These are phyloP conservation scores for Coemansia sp. DNA, from an alignment of 192 early-diverging fungal species.

Conservation along the genomic window DNA sequence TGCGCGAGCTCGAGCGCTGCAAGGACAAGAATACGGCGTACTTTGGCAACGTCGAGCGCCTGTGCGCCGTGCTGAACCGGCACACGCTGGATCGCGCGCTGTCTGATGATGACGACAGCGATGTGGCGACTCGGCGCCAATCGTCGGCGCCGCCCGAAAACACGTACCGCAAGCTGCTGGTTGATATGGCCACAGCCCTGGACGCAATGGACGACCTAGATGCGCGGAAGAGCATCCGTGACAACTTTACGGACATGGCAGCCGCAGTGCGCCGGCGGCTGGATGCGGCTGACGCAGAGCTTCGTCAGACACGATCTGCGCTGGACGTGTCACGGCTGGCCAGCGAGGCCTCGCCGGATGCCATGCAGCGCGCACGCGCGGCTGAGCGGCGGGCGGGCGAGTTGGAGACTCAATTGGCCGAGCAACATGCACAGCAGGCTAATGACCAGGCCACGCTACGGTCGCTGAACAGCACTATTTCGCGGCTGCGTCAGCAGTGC, in stretches of 20 bases:
- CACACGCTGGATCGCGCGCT: slow-evolving; percentile 35
- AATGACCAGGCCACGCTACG: slow-evolving; percentile 19
- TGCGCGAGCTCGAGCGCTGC: slow-evolving; percentile 31
- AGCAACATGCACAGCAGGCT: slow-evolving; percentile 25
- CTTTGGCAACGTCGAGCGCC: slow-evolving; percentile 29
- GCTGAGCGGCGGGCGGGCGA: slow-evolving; percentile 11
- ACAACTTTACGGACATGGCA: slow-evolving; percentile 43
- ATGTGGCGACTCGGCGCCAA: neutral
- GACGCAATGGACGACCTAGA: slow-evolving; percentile 31
- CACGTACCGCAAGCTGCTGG: slow-evolving; percentile 35
- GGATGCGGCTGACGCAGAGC: slow-evolving; percentile 17
- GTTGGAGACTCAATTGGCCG: slow-evolving; percentile 23
- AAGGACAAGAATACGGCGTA: slow-evolving; percentile 20
- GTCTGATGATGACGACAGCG: neutral
- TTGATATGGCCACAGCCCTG: slow-evolving; percentile 28
- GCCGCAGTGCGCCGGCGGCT: slow-evolving; percentile 28
- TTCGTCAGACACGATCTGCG: slow-evolving; percentile 6
- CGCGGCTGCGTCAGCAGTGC: slow-evolving; percentile 27
- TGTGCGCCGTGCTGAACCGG: slow-evolving; percentile 31
- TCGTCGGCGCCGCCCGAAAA: slow-evolving; percentile 8
- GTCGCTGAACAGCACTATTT: slow-evolving; percentile 19
- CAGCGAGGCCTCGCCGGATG: slow-evolving; percentile 7
- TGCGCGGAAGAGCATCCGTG: slow-evolving; percentile 34
- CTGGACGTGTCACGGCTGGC: slow-evolving; percentile 15
- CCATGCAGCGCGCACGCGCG: slow-evolving; percentile 9